phyloP scores from a whole-genome alignment of 2,329 filamentous ascomycete species.

The Botrytis hyacinthi region DNA sequence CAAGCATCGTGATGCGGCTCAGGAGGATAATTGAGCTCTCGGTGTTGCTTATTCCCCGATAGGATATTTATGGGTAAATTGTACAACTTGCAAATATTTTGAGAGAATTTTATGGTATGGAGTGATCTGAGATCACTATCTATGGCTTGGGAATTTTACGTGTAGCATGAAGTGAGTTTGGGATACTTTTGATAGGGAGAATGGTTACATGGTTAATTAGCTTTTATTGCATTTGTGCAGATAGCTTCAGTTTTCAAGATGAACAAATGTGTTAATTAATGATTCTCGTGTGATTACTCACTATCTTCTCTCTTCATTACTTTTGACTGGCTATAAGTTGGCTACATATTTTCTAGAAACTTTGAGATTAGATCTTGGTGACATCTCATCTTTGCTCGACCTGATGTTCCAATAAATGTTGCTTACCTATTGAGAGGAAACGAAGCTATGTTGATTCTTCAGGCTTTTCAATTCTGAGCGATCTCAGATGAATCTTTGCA shows the following conservation, averaged over 20 bases:
- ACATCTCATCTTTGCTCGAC: too few species aligned
- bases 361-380: too few species aligned
- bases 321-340: accelerated
- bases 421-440: too few species aligned
- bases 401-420: too few species aligned
- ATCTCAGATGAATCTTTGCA: too few species aligned
- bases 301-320: too few species aligned
- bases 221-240: not conserved
- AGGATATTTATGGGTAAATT: not conserved
- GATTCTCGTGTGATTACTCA: accelerated
- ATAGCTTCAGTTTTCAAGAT: not conserved
- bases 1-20: not conserved
- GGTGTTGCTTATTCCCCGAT: accelerated
- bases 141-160: accelerated
- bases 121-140: not conserved
- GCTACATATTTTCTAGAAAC: too few species aligned
- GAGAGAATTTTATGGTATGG: not conserved
- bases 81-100: accelerated
- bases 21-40: not conserved
- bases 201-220: not conserved
- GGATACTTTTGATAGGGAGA: not conserved
- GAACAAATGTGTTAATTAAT: not conserved
- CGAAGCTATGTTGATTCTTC: too few species aligned
- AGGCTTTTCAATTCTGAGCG: accelerated
- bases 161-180: not conserved